phyloP scores from a whole-genome alignment of 106 monocot genomes.

The Narthecium ossifragum region DNA sequence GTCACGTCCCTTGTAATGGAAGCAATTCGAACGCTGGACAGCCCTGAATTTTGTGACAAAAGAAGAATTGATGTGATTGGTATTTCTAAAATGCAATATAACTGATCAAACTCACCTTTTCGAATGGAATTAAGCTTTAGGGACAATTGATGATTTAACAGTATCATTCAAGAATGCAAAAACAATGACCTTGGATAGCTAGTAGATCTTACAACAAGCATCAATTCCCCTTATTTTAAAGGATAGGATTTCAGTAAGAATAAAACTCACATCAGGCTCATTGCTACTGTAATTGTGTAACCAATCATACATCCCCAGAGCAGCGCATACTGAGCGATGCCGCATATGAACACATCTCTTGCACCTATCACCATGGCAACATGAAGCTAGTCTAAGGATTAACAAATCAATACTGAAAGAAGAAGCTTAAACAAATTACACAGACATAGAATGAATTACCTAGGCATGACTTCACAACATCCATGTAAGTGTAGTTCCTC shows the following conservation, averaged over 20 bases:
- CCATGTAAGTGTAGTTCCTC: constrained; percentile 75
- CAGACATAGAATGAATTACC: constrained; percentile 17
- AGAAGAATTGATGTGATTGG: not conserved
- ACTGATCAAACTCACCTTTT: too few species aligned
- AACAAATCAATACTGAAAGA: not conserved
- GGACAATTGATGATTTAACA: not conserved
- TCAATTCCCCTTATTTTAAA: too few species aligned
- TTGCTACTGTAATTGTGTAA: constrained; percentile 54
- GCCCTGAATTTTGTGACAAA: constrained; percentile 13
- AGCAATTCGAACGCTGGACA: constrained; percentile 25
- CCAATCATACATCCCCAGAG: constrained; percentile 75
- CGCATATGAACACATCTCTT: constrained; percentile 48
- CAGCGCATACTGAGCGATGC: constrained; percentile 40
- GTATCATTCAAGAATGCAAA: not conserved
- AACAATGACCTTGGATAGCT: too few species aligned
- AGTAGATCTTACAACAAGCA: too few species aligned
- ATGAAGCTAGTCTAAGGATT: too few species aligned
- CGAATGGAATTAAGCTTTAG: too few species aligned
- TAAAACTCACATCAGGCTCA: constrained; percentile 52
- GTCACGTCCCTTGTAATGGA: constrained; percentile 27
- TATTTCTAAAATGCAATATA: not conserved
- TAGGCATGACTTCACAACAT: constrained; percentile 57
- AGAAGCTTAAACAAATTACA: not conserved
- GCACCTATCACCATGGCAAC: constrained; percentile 18
- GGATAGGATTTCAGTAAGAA: not conserved